Evolutionary conservation across 352 stramenopile genomes (phyloP), one percentile per base, ranked within the genome.

Genomic region (Pythium oligandrum): DNA sequence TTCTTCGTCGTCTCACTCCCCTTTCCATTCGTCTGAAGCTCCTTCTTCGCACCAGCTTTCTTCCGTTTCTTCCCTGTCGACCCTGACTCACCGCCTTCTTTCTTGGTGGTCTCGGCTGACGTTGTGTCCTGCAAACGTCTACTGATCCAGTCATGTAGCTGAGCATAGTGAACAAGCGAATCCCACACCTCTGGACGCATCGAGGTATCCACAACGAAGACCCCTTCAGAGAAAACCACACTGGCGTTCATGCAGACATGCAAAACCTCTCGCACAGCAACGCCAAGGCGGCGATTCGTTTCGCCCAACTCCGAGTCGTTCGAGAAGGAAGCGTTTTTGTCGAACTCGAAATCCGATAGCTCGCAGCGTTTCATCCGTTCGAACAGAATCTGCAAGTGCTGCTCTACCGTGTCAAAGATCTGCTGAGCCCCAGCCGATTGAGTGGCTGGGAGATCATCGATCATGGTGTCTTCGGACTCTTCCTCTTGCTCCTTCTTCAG

Each of bases 331-430:
- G 71, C 53, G 40, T 64, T 64, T 48, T 78, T 75, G 53, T 83
- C 68, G 12, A 83, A 66, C 17, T 83, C 73, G 44, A 80, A 80
- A 52, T 83, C 68, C 2, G 49, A 51, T 2, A 80, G 44, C 44
- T 77, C 68, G 43, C 73, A 76, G 4, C 68, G 62, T 49, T 76
- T 77, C 55, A 83, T 63, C 35, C 73, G 59, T 52, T 78, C 67
- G 49, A 83, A 75, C 12, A 83, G 42, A 17, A 70, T 44, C 4
- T 53, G 51, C 6, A 80, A 37, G 6, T 63, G 67, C n/a, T 45
- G 32, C 3, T 73, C 48, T 35, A 75, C 60, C 1, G 44, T n/a
- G 7, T 67, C 57, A 33, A 71, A 55, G 12, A 51, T 40, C 40
- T 57, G 44, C 9, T 66, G 62, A 6, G 45, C 53, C 34, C 54